Base-by-base conservation (phyloP, 140 eudicot species). In the Bidens hawaiensis region DNA sequence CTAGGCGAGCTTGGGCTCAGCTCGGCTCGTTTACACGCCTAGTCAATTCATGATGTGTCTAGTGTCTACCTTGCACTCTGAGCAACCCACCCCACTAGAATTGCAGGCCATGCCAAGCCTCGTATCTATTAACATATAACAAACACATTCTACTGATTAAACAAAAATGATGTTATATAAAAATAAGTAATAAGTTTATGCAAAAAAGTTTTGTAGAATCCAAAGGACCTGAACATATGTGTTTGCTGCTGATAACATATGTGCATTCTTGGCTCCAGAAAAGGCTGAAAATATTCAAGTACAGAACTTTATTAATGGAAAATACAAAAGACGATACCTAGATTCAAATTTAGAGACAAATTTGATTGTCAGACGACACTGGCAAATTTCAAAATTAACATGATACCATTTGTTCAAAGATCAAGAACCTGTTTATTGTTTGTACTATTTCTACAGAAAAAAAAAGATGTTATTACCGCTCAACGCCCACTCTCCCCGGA, bases 71-170 rank as follows among this genome's bases (percentile, higher is more conserved):
- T 94, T 79, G 99, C 99, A 79, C 99, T 94, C 68, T 94, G 97
- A 75, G 99, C 94, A 83, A 94, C 90, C 99, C 99, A 94, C 68
- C 97, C 99, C 67, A 85, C 78, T 59, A 94, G 97, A 70, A 85
- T 75, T 58, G 97, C 97, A 17, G 99, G 99, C 99, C 99, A 94
- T n/a, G 99, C 97, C 65, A 88, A 85, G 71, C 94, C 97, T 72
- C 99, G 89, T 68, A 85, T 94, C 99, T 94, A 79, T 70, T 65
- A 70, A 64, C 80, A 81, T 49, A 42, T 73, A 63, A 52, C 1
- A 68, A 67, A 57, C 26, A 34, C 26, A 53, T 13, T 64, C 31
- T 65, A 31, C 3, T 21, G 49, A 72, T 54, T 47, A 46, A 25
- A 14, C 7, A 52, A 6, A 28, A 55, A 55, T 28, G 18, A 28